Percentiles rank a stretch among this genome's conserved stretches.
phyloP scores from a whole-genome alignment of 371 early-diverging fungal genomes.

The Mucor velutinosus region DNA sequence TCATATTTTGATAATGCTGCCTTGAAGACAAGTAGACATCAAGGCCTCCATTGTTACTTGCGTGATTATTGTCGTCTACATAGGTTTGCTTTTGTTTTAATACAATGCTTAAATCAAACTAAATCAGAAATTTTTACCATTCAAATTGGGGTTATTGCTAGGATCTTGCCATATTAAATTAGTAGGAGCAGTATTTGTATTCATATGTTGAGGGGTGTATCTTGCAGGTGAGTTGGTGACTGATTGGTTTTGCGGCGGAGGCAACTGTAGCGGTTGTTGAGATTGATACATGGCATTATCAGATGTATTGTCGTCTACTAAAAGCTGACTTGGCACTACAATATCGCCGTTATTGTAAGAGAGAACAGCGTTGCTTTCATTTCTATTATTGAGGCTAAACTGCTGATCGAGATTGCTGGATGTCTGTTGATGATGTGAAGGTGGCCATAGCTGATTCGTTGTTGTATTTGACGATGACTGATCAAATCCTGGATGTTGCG shows the following conservation, averaged over 20 bases:
- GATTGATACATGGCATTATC: background rate
- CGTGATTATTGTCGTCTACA: background rate
- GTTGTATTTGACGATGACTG: background rate
- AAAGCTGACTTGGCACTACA: conserved; percentile 10
- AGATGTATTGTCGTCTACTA: background rate
- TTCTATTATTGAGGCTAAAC: background rate
- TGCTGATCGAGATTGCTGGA: background rate
- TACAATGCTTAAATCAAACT: no score
- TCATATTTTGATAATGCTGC: conserved; percentile 19
- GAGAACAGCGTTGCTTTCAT: background rate
- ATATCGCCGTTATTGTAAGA: background rate
- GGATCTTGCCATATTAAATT: conserved; percentile 1
- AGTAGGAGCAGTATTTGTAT: background rate
- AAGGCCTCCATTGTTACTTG: background rate
- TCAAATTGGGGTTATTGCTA: background rate
- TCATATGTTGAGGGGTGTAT: background rate
- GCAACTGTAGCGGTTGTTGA: background rate
- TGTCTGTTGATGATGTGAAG: background rate
- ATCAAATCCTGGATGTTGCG: background rate
- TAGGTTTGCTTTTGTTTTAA: no score
- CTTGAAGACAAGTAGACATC: conserved; percentile 14
- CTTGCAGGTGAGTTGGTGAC: background rate
- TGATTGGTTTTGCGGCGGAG: background rate
- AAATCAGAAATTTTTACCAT: background rate
- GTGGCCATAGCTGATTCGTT: background rate